These are phyloP conservation scores for Quercus variabilis DNA, from an alignment of 306 rosid species.

Conservation along the genomic window DNA sequence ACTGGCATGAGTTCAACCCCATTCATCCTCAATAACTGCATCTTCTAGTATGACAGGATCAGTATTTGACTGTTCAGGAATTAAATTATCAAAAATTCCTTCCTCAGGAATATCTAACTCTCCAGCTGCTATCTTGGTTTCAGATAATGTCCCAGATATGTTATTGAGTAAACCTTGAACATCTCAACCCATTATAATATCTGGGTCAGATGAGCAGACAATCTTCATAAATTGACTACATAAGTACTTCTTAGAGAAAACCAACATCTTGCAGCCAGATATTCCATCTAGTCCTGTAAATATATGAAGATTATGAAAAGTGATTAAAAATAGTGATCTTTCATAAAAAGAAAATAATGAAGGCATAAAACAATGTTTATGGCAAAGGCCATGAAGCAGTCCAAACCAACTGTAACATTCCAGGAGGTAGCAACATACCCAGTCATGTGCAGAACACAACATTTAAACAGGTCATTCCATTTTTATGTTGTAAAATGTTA, in stretches of 20 bases:
- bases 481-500: not conserved
- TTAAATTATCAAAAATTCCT: slow-evolving; percentile 34
- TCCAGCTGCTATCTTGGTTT: slow-evolving; percentile 42
- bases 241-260: too few relatives aligned
- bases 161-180: too few relatives aligned
- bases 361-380: not conserved
- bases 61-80: slow-evolving; percentile 38
- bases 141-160: not conserved
- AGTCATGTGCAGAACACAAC: not conserved
- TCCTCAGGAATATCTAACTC: slow-evolving; percentile 39
- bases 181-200: too few relatives aligned
- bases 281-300: too few relatives aligned
- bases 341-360: not conserved
- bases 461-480: not conserved
- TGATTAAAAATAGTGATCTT: too few relatives aligned
- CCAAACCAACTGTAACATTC: not conserved
- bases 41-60: slow-evolving; percentile 50
- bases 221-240: too few relatives aligned
- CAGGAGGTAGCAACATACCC: not conserved
- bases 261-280: too few relatives aligned
- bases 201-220: too few relatives aligned
- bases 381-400: too few relatives aligned
- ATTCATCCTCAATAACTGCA: slow-evolving; percentile 82
- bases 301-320: too few relatives aligned
- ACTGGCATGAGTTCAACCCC: slow-evolving; percentile 95